Conservation (phyloP, 129 eudicot species). For the Artemisia argyi region DNA sequence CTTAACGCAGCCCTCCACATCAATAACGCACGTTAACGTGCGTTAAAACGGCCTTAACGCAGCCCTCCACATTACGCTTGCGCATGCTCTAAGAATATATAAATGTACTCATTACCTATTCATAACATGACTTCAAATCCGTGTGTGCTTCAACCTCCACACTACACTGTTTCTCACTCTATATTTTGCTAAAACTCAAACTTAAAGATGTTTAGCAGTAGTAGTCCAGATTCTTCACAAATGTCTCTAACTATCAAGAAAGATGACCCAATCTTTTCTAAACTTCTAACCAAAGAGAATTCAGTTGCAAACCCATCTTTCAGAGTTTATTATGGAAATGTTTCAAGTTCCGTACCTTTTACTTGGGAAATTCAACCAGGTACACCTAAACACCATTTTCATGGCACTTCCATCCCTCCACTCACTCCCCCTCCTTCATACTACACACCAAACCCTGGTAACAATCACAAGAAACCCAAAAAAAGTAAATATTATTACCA, state of each 20-base stretch:
- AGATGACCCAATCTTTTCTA: conserved; percentile 63
- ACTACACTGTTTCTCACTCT: too few relatives aligned
- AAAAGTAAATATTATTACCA: conserved; percentile 29
- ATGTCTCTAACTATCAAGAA: conserved; percentile 49
- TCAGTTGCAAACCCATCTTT: conserved; percentile 65
- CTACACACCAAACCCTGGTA: conserved; percentile 28
- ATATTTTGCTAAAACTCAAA: not conserved
- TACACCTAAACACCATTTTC: conserved; percentile 66
- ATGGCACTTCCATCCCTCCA: conserved; percentile 54
- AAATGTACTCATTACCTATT: too few relatives aligned
- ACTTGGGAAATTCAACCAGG: conserved; percentile 86
- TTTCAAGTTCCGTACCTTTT: conserved; percentile 63
- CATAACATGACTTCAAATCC: too few relatives aligned
- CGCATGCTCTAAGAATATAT: too few relatives aligned
- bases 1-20: too few relatives aligned
- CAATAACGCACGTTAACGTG: too few relatives aligned
- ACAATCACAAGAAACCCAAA: conserved; percentile 22
- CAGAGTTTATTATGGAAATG: conserved; percentile 69
- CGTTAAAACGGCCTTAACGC: too few relatives aligned
- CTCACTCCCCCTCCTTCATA: conserved; percentile 73
- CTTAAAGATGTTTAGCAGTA: conserved; percentile 31
- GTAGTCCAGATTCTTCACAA: conserved; percentile 32
- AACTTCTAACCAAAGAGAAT: conserved; percentile 53
- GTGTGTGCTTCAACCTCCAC: too few relatives aligned
- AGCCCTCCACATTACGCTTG: too few relatives aligned